Percentiles rank a stretch among this genome's conserved stretches.
phyloP scores from a whole-genome alignment of 2,329 filamentous ascomycete genomes.

The Lasiodiplodia sp. region DNA sequence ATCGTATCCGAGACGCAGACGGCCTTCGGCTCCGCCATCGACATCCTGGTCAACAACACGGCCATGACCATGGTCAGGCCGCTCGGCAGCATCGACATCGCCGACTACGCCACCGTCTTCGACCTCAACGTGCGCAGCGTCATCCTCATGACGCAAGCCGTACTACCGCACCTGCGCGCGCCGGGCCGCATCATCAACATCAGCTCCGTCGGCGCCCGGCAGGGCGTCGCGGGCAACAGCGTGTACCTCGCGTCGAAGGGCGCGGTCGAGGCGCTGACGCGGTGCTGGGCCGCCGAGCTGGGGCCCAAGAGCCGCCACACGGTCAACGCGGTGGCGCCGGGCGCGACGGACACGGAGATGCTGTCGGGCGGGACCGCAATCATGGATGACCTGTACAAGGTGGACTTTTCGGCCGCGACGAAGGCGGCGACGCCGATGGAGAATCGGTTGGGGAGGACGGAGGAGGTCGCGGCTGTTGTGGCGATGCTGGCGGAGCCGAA shows the following conservation, averaged over 20 bases:
- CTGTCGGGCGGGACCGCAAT: slow-evolving; percentile 54
- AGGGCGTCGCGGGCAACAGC: slow-evolving; percentile 81
- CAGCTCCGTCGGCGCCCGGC: slow-evolving; percentile 87
- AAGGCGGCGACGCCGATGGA: slow-evolving; percentile 48
- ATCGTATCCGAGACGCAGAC: slow-evolving; percentile 47
- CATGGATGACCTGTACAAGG: slow-evolving; percentile 57
- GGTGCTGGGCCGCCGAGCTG: slow-evolving; percentile 66
- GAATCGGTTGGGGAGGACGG: slow-evolving; percentile 53
- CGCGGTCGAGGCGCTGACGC: slow-evolving; percentile 69
- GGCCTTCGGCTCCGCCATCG: slow-evolving; percentile 74
- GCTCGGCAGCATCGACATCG: slow-evolving; percentile 81
- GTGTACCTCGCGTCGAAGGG: slow-evolving; percentile 96
- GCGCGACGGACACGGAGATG: slow-evolving; percentile 66
- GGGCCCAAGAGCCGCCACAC: slow-evolving; percentile 65
- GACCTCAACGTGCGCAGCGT: slow-evolving; percentile 91
- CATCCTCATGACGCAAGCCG: slow-evolving; percentile 71
- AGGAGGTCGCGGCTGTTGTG: slow-evolving; percentile 65
- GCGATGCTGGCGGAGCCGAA: slow-evolving; percentile 61
- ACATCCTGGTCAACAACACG: slow-evolving; percentile 97
- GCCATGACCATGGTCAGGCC: slow-evolving; percentile 86
- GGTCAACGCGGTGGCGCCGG: slow-evolving; percentile 68
- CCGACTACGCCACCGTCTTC: slow-evolving; percentile 88
- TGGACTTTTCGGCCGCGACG: slow-evolving; percentile 29
- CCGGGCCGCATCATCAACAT: slow-evolving; percentile 93
- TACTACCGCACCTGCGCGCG: slow-evolving; percentile 67